Evolutionary conservation across 345 rosid genomes (phyloP), one percentile per base, ranked within the genome.

Genomic region (Litchi chinensis): DNA sequence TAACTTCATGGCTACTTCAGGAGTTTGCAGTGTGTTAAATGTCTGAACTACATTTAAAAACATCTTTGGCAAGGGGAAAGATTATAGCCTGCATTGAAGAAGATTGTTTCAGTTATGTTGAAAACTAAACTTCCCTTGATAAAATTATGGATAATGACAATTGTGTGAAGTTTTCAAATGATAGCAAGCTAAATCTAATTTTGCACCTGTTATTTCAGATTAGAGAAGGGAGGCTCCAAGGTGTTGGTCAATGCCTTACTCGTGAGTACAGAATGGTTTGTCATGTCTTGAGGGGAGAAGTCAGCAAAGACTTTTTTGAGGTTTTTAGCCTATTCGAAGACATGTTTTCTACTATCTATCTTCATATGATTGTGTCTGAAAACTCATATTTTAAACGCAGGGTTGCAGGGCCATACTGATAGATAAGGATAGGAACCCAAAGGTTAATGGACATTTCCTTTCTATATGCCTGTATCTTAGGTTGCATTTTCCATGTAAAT

Each of bases 371-470:
- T 43, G 19, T 32, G 11, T 69, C 63, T 73, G 1, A 74, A 46
- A 65, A 22, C 46, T 56, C 1, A 10, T 54, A 8, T 75, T 75
- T 67, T 21, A 57, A 26, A 76, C 85, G 79, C 90, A 95, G 98
- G 98, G 98, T 74, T 92, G 97, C 89, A 90, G 98, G 84, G 98
- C 98, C 80, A 85, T 93, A 65, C 88, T 95, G 79, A 28, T 91
- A 74, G 98, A 93, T 59, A 95, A 95, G 84, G 98, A 90, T 84
- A 91, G 76, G 85, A 95, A 89, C 77, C 97, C 95, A 16, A 91
- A 91, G 97, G 98, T 93, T 65, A 32, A 52, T 70, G 48, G 52
- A 12, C 46, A 52, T 82, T 8, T 52, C 68, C 43, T 79, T 74
- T 71, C 74, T 77, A 9, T n/a, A 50, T 60, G 59, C 32, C 15